phyloP scores from a whole-genome alignment of 208 protist genomes.

The Wallacemonas rigidus region DNA sequence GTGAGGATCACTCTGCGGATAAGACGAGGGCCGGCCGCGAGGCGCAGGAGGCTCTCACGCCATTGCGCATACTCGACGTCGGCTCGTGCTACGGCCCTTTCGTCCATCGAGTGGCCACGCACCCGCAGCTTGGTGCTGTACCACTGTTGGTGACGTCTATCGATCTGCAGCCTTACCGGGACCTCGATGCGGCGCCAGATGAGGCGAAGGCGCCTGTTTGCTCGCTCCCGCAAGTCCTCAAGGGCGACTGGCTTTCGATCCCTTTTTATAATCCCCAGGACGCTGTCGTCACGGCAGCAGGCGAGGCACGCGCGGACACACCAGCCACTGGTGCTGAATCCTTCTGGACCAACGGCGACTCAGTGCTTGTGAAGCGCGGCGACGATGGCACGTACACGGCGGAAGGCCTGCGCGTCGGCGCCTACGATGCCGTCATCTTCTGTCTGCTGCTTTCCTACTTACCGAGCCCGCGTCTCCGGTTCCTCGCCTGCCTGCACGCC shows the following conservation, averaged over 20 bases:
- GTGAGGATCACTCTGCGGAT: slow-evolving; percentile 3
- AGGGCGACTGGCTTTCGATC: slow-evolving; percentile 72
- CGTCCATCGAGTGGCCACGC: slow-evolving; percentile 25
- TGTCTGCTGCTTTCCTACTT: slow-evolving; percentile 88
- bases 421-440: slow-evolving; percentile 79
- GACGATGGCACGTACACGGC: neutral
- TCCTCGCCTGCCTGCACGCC: slow-evolving; percentile 75
- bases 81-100: slow-evolving; percentile 89
- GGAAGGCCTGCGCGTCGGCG: slow-evolving; percentile 27
- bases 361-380: neutral
- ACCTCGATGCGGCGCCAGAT: no score
- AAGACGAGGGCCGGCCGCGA: neutral
- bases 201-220: slow-evolving; percentile 13
- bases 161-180: slow-evolving; percentile 60
- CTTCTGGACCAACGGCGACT: neutral
- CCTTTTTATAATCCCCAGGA: slow-evolving; percentile 31
- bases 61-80: slow-evolving; percentile 71
- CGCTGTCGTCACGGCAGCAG: neutral
- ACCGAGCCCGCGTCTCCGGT: slow-evolving; percentile 72
- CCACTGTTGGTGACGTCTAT: slow-evolving; percentile 62
- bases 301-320: neutral
- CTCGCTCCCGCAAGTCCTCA: slow-evolving; percentile 22
- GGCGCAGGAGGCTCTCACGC: slow-evolving; percentile 6
- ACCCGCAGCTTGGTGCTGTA: slow-evolving; percentile 33
- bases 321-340: neutral